Evolutionary conservation across 805 yeast genomes (phyloP).

Genomic region (Blastobotrys americana): DNA sequence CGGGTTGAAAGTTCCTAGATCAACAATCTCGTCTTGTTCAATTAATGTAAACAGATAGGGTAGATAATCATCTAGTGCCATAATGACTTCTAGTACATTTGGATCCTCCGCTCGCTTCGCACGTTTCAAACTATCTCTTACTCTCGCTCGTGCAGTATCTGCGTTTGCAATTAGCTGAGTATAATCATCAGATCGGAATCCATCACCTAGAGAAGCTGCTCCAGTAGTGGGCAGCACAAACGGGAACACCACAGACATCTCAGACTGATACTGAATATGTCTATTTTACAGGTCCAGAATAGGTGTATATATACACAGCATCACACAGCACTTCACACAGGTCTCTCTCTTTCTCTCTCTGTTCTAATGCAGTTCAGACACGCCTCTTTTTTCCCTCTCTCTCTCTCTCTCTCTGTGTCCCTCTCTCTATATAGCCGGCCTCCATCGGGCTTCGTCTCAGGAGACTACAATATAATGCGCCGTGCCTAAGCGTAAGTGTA

Average conservation of each 20-base stretch:
- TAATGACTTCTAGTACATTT: constrained; percentile 21
- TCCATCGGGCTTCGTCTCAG: too few relatives aligned
- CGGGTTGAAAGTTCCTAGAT: constrained; percentile 18
- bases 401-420: too few relatives aligned
- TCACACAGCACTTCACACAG: too few relatives aligned
- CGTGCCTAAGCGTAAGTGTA: too few relatives aligned
- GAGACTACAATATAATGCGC: too few relatives aligned
- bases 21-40: constrained; percentile 14
- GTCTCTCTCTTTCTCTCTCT: too few relatives aligned
- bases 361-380: too few relatives aligned
- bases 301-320: too few relatives aligned
- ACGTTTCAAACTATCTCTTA: constrained; percentile 25
- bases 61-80: constrained; percentile 25
- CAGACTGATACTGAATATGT: too few relatives aligned
- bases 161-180: constrained; percentile 22
- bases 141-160: constrained; percentile 25
- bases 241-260: constrained; percentile 19
- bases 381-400: too few relatives aligned
- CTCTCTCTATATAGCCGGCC: too few relatives aligned
- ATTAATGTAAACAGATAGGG: constrained; percentile 20
- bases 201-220: constrained; percentile 19
- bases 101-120: constrained; percentile 24
- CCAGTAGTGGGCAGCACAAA: constrained; percentile 28
- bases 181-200: constrained; percentile 16
- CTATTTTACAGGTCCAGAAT: too few relatives aligned